Conservation (phyloP, 352 stramenopile genomes). For the Phytophthora sp. region DNA sequence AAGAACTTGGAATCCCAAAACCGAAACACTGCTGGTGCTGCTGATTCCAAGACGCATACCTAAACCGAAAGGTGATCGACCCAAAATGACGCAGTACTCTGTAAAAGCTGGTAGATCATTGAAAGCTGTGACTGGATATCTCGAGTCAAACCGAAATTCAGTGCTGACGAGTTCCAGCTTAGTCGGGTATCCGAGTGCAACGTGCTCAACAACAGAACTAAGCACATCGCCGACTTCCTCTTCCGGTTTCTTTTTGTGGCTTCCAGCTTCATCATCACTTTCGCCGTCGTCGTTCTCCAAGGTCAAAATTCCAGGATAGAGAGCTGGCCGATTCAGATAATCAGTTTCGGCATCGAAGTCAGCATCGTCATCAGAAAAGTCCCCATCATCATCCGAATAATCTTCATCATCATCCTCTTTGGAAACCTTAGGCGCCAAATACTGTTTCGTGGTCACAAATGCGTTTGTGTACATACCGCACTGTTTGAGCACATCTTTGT, state of each 20-base stretch:
- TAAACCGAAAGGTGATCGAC: conserved; percentile 70
- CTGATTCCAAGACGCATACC: conserved; percentile 83
- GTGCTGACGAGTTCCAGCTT: conserved; percentile 47
- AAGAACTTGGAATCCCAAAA: conserved; percentile 85
- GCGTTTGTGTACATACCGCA: conserved; percentile 85
- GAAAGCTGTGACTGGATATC: conserved; percentile 60
- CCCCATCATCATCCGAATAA: conserved; percentile 78
- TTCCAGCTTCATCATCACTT: conserved; percentile 43
- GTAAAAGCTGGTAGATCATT: conserved; percentile 57
- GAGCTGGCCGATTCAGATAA: conserved; percentile 36
- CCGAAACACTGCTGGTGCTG: conserved; percentile 61
- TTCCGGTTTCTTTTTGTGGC: conserved; percentile 65
- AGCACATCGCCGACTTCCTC: conserved; percentile 78
- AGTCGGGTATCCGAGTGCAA: conserved; percentile 79
- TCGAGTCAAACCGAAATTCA: conserved; percentile 57
- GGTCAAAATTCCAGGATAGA: conserved; percentile 72
- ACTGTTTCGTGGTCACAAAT: conserved; percentile 79
- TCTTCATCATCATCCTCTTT: conserved; percentile 76
- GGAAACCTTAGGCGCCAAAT: conserved; percentile 49
- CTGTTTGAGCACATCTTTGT: conserved; percentile 88
- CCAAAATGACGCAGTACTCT: conserved; percentile 78
- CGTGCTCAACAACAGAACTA: conserved; percentile 81
- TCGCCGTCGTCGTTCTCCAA: conserved; percentile 50
- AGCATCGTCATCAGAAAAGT: conserved; percentile 73
- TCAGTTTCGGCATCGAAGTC: conserved; percentile 70